Conservation (phyloP, 306 rosid species). For the Abrus pulchellus region DNA sequence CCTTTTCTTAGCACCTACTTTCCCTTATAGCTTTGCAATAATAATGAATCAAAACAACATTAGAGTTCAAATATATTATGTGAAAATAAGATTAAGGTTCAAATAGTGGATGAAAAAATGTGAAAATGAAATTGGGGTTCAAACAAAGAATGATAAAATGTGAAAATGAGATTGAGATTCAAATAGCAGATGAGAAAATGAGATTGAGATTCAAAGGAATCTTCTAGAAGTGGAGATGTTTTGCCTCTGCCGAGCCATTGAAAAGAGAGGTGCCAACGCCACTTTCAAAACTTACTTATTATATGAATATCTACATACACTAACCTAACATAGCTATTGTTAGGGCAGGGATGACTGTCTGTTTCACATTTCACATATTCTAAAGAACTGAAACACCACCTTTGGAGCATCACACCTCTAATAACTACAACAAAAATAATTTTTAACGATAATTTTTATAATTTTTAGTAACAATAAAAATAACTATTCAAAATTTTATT, state of each 20-base stretch:
- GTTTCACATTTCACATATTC: constrained; percentile 24
- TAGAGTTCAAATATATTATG: no score
- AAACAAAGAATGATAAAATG: neutral
- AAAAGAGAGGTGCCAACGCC: constrained; percentile 54
- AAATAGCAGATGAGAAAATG: no score
- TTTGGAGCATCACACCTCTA: constrained; percentile 39
- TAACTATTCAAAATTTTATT: no score
- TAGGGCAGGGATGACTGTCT: constrained; percentile 36
- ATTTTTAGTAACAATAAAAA: no score
- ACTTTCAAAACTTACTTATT: constrained; percentile 53
- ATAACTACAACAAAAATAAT: constrained; percentile 16
- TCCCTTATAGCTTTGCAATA: no score
- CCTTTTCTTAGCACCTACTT: no score
- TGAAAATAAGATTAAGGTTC: no score
- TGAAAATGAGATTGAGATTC: neutral
- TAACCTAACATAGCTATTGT: constrained; percentile 41
- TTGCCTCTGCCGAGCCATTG: constrained; percentile 47
- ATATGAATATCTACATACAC: constrained; percentile 29
- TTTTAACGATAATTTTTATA: no score
- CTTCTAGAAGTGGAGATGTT: constrained; percentile 40
- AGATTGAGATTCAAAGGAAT: constrained; percentile 59
- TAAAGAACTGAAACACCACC: constrained; percentile 15
- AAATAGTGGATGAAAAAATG: no score
- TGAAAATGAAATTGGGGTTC: no score
- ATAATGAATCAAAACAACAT: no score